Conservation (phyloP, 108 stramenopile species). For the Cylindrotheca fusiformis region DNA sequence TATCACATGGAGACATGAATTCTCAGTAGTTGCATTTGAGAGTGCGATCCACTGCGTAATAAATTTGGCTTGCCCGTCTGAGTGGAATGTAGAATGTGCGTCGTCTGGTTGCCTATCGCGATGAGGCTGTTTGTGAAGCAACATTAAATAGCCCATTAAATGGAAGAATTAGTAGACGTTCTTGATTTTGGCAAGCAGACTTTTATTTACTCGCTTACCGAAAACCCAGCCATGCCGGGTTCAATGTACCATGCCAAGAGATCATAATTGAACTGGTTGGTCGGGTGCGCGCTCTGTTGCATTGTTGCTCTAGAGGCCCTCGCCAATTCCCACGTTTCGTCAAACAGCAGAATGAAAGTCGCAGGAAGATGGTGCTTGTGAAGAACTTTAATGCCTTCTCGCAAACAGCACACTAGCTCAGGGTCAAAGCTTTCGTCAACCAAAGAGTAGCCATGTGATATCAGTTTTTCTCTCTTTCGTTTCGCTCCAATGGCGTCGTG, state of each 20-base stretch:
- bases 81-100: conserved; percentile 19
- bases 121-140: conserved; percentile 32
- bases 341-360: conserved; percentile 61
- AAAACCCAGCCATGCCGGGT: conserved; percentile 49
- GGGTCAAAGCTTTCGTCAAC: conserved; percentile 30
- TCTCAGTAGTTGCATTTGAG: conserved; percentile 60
- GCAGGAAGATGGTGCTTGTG: conserved; percentile 40
- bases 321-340: conserved; percentile 67
- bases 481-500: neutral
- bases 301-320: conserved; percentile 22
- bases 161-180: too few species aligned
- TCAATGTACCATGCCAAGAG: conserved; percentile 71
- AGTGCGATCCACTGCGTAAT: conserved; percentile 73
- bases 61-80: conserved; percentile 57
- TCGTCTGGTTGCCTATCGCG: conserved; percentile 71
- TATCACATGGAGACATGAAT: conserved; percentile 74
- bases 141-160: too few species aligned
- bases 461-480: conserved; percentile 13
- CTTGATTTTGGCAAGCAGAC: neutral
- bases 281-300: conserved; percentile 19
- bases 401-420: conserved; percentile 13
- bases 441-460: conserved; percentile 36
- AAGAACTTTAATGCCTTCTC: conserved; percentile 29
- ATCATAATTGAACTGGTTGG: conserved; percentile 63
- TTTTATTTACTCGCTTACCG: neutral